Evolutionary conservation across 305 asterid genomes (phyloP), one percentile per base, ranked within the genome.

Genomic region (Rubia occidens): DNA sequence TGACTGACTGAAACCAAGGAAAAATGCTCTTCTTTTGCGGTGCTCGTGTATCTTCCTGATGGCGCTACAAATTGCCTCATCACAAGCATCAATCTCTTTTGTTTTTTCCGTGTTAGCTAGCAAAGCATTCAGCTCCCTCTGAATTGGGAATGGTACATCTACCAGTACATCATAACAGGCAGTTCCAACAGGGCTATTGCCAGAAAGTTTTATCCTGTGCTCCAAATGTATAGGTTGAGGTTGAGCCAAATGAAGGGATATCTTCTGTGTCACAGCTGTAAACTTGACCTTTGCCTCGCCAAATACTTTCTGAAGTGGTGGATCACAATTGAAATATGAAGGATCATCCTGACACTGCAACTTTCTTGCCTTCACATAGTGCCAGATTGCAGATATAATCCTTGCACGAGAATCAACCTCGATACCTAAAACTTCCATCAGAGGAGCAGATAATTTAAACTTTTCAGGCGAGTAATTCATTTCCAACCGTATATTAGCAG

Each of bases 1-100:
- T 13, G 97, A 90, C 80, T 94, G 99, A 71, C 99, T 94, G 76
- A 94, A 90, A 60, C 97, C 99, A 68, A 94, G 95, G 78, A 94
- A 90, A 80, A 94, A 94, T 0, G 97, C 99, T 80, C 97, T 83
- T 74, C 97, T 86, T 74, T 87, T 80, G 21, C 95, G 78, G 80
- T 94, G 99, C 83, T 94, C 96, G 8, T 89, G 97, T 67, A 94
- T 90, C 87, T 94, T 94, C 79, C 95, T 84, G 71, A 90, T 89
- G 60, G 97, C 95, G 67, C 85, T 74, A 84, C 91, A 87, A 74
- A 94, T 94, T 58, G 99, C 95, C 84, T 94, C 96, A 77, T 94
- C 99, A 73, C 99, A 90, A 45, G 91, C 81, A 72, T 90, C 95
- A 11, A 91, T 85, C 89, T 94, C 99, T 78, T 90, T 94, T 14